Evolutionary conservation across 2,329 filamentous ascomycete genomes (phyloP).

Genomic region (Hypomyces perniciosus): DNA sequence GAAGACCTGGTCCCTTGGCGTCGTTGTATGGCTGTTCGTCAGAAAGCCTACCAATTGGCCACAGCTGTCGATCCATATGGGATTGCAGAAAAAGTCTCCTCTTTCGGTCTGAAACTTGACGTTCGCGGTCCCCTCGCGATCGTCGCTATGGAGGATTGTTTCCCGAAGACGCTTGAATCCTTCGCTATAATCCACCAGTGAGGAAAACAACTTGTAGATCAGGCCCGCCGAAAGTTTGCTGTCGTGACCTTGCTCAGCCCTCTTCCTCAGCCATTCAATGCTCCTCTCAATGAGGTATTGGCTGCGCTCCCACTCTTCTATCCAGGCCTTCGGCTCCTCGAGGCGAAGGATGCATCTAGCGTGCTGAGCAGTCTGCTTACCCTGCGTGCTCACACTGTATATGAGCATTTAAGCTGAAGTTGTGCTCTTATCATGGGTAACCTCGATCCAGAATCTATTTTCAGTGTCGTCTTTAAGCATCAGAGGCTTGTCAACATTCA

Average conservation of each 20-base stretch:
- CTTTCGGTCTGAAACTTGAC: conserved; percentile 11
- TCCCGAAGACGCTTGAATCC: conserved; percentile 12
- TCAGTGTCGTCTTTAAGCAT: conserved; percentile 3
- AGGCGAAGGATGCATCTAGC: conserved; percentile 10
- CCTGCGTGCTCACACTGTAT: conserved; percentile 22
- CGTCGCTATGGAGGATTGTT: conserved; percentile 5
- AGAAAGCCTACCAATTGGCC: conserved; percentile 41
- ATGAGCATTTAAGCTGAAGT: conserved; percentile 2
- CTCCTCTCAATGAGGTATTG: conserved; percentile 8
- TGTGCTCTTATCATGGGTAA: not conserved
- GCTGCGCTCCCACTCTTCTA: conserved; percentile 2
- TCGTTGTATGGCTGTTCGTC: conserved; percentile 38
- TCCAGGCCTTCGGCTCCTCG: conserved; percentile 9
- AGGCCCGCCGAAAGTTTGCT: conserved; percentile 9
- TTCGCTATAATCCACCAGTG: conserved; percentile 10
- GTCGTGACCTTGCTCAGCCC: conserved; percentile 5
- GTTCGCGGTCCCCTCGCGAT: conserved; percentile 6
- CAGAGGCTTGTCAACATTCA: conserved; percentile 31
- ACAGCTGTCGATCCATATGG: conserved; percentile 11
- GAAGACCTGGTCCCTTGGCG: conserved; percentile 44
- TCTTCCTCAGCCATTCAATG: conserved; percentile 7
- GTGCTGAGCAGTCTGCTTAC: conserved; percentile 23
- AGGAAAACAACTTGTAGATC: conserved; percentile 13
- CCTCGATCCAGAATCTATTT: conserved; percentile 2
- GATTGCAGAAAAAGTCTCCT: conserved; percentile 10